Base-by-base conservation (phyloP, 768 basidiomycete species). In the Mycena haematopus region DNA sequence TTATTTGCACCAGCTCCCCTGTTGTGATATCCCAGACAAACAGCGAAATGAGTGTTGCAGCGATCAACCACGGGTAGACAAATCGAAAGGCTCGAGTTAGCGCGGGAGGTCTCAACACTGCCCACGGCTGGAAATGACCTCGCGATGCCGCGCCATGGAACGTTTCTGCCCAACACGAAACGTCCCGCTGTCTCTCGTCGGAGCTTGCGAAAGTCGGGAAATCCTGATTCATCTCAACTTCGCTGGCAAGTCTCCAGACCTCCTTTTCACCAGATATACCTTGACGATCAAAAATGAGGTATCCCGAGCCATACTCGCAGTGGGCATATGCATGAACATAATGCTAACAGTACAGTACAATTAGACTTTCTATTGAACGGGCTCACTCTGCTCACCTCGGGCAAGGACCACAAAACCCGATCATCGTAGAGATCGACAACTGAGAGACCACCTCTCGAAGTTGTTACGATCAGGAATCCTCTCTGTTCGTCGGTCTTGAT, bases 401-500 rank as follows among this genome's bases (percentile, higher is more conserved):
- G 79, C 35, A 93, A 78, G n/a, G 76, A 74, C 92, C 91, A 93
- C n/a, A 92, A 73, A 6, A 81, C 58, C 3, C 72, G 59, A 44
- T 82, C 81, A 1, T 72, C 77, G 7, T 80, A 72, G 25, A 91
- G 70, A 69, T 89, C 86, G 10, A 78, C 78, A 0, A 93, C 90
- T 0, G 68, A 65, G 10, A 93, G 68, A 0, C 90, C 89, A 0
- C 90, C 90, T 11, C 64, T 60, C 7, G 72, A 71, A 45, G 78
- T 78, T 0, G 90, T 91, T 3, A 82, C 82, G 44, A 93, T 83
- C 52, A 89, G 75, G 24, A 88, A 78, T 3, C 85, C 84, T 11
- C 78, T 79, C 33, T 78, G 73, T 67, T 90, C 85, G 59, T 94
- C 92, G 22, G 90, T 82, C 74, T 93, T 93, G 75, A 93, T 86